These are phyloP conservation scores for Mucor circinelloides DNA, from an alignment of 371 early-diverging fungal species.

Conservation along the genomic window DNA sequence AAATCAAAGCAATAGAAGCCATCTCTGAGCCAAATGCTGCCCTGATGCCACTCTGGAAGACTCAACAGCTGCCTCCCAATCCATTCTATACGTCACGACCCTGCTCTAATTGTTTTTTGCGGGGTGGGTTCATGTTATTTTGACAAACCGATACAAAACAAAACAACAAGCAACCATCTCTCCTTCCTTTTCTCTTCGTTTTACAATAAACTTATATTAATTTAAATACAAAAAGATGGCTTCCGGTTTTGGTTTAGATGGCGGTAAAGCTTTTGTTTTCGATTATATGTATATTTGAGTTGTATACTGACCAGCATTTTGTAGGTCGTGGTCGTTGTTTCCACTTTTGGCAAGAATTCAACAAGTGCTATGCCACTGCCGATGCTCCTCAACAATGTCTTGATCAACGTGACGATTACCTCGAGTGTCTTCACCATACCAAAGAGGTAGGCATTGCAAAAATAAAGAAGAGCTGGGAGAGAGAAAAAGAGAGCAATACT, in stretches of 20 bases:
- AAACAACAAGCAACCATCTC: not conserved
- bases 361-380: constrained; percentile 80
- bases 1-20: no score
- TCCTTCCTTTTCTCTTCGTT: not conserved
- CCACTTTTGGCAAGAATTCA: constrained; percentile 84
- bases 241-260: constrained; percentile 52
- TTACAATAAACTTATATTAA: constrained; percentile 12
- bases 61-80: not conserved
- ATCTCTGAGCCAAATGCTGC: no score
- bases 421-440: constrained; percentile 83
- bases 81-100: constrained; percentile 4
- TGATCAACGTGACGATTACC: constrained; percentile 76
- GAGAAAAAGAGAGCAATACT: not conserved
- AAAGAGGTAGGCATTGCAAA: constrained; percentile 64
- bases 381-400: constrained; percentile 73
- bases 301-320: no score
- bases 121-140: not conserved
- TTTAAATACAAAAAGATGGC: constrained; percentile 32
- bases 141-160: not conserved
- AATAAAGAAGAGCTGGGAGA: no score
- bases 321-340: constrained; percentile 82
- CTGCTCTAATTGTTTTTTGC: not conserved
- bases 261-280: constrained; percentile 37
- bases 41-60: no score
- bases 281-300: not conserved